A percentile compares a stretch with the other conserved stretches of the same genome.
phyloP scores from a whole-genome alignment of 441 rosid species.

The Populus trichocarpa region DNA sequence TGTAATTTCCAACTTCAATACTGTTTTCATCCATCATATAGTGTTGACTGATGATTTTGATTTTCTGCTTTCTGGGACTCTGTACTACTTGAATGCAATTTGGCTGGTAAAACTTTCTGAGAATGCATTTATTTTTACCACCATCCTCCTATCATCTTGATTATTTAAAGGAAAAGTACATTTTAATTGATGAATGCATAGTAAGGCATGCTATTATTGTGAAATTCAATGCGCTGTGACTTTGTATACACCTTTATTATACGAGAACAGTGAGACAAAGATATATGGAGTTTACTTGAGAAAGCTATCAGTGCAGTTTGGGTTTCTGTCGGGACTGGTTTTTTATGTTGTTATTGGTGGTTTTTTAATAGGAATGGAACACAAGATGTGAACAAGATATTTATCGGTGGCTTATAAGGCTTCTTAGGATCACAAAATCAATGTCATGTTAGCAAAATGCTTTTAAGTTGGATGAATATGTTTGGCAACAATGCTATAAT shows the following conservation, averaged over 20 bases:
- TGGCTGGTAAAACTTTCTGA: not conserved
- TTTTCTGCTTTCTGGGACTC: not conserved
- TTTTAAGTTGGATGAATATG: too few species aligned
- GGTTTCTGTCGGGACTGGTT: too few species aligned
- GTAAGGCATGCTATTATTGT: not conserved
- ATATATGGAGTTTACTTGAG: too few species aligned
- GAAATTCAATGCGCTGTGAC: not conserved
- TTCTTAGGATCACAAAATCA: too few species aligned
- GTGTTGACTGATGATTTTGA: not conserved
- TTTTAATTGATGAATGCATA: not conserved
- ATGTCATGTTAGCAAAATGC: too few species aligned
- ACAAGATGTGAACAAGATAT: too few species aligned
- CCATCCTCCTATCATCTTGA: not conserved
- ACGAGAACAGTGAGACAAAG: not conserved
- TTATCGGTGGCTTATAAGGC: too few species aligned
- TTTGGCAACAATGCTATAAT: too few species aligned
- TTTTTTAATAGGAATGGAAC: too few species aligned
- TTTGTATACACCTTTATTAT: not conserved
- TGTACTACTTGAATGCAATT: not conserved
- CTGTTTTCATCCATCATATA: not conserved
- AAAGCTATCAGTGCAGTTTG: too few species aligned
- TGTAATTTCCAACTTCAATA: not conserved
- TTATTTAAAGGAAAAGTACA: too few species aligned
- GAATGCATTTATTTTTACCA: not conserved
- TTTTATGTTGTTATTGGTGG: too few species aligned